Evolutionary conservation across 1,139 yeast genomes (phyloP).

Genomic region (Hyphopichia pseudoburtonii): DNA sequence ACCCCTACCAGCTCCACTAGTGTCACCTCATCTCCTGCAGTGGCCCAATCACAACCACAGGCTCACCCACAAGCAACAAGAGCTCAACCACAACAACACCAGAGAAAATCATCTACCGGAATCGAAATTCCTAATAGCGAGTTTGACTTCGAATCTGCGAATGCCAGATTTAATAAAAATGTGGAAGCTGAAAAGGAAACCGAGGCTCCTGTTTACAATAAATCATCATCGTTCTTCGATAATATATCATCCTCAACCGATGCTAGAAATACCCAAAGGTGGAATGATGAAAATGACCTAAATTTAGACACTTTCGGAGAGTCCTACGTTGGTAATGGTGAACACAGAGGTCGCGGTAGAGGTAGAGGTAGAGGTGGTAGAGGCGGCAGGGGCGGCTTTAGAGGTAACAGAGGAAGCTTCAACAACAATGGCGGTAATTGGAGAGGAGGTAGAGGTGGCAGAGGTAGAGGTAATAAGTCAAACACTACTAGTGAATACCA

Average conservation of each 20-base stretch:
- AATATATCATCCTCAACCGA: conserved; percentile 63
- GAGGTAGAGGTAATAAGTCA: conserved; percentile 18
- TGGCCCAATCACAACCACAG: conserved; percentile 14
- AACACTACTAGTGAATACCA: conserved; percentile 27
- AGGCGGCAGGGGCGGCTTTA: conserved; percentile 24
- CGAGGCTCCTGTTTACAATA: conserved; percentile 48
- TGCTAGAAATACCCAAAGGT: conserved; percentile 44
- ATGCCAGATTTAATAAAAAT: conserved; percentile 58
- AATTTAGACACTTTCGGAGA: conserved; percentile 73
- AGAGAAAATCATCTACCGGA: conserved; percentile 38
- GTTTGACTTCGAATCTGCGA: conserved; percentile 64
- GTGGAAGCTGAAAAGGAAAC: conserved; percentile 24
- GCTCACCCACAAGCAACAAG: conserved; percentile 12
- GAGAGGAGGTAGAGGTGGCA: conserved; percentile 26
- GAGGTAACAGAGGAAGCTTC: conserved; percentile 16
- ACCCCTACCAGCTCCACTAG: conserved; percentile 8
- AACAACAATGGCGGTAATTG: conserved; percentile 4
- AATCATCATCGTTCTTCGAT: conserved; percentile 78
- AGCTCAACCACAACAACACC: conserved; percentile 13
- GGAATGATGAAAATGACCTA: conserved; percentile 62
- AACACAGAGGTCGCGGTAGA: conserved; percentile 27
- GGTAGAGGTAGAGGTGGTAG: conserved; percentile 22
- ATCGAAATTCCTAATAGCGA: conserved; percentile 33
- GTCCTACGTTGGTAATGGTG: conserved; percentile 27
- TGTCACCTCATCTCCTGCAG: conserved; percentile 1